Evolutionary conservation across 768 basidiomycete genomes (phyloP).

Genomic region (Amanita pseudoporphyria): DNA sequence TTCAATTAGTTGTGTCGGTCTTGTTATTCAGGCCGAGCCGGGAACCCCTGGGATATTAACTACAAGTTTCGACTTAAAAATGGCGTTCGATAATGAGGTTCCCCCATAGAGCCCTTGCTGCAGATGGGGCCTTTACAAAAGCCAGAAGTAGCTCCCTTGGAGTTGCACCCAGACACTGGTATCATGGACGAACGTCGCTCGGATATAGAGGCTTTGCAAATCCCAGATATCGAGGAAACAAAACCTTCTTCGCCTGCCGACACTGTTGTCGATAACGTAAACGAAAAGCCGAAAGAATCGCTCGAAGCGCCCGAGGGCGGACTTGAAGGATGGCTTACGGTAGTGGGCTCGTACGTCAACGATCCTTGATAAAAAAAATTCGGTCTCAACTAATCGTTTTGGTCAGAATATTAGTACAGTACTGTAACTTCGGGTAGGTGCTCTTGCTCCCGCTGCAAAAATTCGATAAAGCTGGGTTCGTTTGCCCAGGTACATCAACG

Average conservation of each 20-base stretch:
- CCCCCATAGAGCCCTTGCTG: too few species aligned
- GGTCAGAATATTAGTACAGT: conserved; percentile 4
- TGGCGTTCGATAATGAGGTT: too few species aligned
- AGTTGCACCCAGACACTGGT: too few species aligned
- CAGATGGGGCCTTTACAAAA: too few species aligned
- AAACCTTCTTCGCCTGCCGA: background rate
- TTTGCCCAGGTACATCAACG: too few species aligned
- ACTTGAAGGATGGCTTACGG: conserved; percentile 2
- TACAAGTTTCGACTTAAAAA: too few species aligned
- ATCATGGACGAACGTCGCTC: too few species aligned
- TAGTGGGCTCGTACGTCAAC: conserved; percentile 3
- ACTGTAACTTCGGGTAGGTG: conserved; percentile 1
- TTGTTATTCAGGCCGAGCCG: too few species aligned
- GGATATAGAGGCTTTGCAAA: background rate
- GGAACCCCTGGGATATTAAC: too few species aligned
- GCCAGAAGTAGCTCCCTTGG: too few species aligned
- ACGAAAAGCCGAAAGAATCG: background rate
- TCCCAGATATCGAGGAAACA: background rate
- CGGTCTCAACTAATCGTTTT: background rate
- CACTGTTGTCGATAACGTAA: background rate
- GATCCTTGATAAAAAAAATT: background rate
- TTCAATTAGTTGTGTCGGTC: too few species aligned
- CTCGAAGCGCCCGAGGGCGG: conserved; percentile 1
- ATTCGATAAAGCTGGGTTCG: too few species aligned
- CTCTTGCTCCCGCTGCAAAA: background rate